phyloP scores from a whole-genome alignment of 257 asterid species.

The Orobanche coerulescens region DNA sequence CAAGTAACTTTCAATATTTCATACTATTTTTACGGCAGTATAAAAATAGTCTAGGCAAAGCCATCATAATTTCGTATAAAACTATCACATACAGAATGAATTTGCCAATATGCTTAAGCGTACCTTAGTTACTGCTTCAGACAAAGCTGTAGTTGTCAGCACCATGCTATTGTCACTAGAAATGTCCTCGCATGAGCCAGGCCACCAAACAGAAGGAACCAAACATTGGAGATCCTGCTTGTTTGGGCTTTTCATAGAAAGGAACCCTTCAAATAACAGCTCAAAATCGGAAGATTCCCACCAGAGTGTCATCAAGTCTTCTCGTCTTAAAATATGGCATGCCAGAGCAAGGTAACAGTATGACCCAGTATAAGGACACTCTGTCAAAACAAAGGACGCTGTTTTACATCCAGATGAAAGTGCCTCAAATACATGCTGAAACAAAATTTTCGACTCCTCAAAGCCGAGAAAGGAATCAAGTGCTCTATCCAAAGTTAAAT shows the following conservation, averaged over 20 bases:
- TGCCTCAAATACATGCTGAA: slow-evolving; percentile 56
- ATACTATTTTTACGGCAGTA: not conserved
- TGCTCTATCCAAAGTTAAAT: slow-evolving; percentile 55
- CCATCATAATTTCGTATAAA: not conserved
- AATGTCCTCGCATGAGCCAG: slow-evolving; percentile 77
- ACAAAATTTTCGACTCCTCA: slow-evolving; percentile 48
- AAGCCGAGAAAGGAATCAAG: slow-evolving; percentile 70
- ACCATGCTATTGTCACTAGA: slow-evolving; percentile 76
- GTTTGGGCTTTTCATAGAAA: slow-evolving; percentile 73
- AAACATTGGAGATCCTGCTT: slow-evolving; percentile 81
- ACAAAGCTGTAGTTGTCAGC: slow-evolving; percentile 78
- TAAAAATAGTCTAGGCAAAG: not conserved
- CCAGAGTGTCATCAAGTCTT: slow-evolving; percentile 77
- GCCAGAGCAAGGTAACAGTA: slow-evolving; percentile 76
- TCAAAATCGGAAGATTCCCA: slow-evolving; percentile 82
- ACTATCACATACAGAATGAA: slow-evolving; percentile 4
- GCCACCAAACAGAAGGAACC: slow-evolving; percentile 96
- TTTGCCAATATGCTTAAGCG: slow-evolving; percentile 12
- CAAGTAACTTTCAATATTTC: not conserved
- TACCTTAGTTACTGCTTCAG: slow-evolving; percentile 81
- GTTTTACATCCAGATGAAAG: slow-evolving; percentile 80
- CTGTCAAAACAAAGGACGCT: slow-evolving; percentile 58
- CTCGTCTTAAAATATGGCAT: slow-evolving; percentile 74
- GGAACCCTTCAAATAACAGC: slow-evolving; percentile 70
- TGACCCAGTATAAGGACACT: slow-evolving; percentile 92